A percentile compares a stretch with the other conserved stretches of the same genome.
Conservation (phyloP, 2,329 filamentous ascomycete species). For the Stenocarpella maydis region DNA sequence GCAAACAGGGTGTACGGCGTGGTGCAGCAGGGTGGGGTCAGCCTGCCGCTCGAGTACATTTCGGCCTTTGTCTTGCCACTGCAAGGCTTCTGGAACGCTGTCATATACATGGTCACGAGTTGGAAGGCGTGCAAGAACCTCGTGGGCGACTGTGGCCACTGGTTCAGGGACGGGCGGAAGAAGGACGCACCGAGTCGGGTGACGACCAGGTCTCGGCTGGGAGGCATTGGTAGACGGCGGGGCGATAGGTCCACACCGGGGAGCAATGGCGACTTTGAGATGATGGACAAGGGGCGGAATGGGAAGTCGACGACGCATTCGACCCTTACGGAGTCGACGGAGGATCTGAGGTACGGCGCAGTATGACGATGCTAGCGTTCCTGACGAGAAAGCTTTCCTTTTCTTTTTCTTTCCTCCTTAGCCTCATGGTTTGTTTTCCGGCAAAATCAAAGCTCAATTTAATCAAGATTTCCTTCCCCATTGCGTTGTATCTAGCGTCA, state of each 20-base stretch:
- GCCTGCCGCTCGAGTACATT: conserved; percentile 70
- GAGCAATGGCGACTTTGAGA: neutral
- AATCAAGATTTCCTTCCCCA: neutral
- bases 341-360: conserved; percentile 19
- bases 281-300: conserved; percentile 5
- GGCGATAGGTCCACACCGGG: neutral
- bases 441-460: neutral
- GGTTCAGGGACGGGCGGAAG: neutral
- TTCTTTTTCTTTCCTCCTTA: neutral
- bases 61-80: conserved; percentile 79
- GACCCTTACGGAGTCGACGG: conserved; percentile 30
- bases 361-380: neutral
- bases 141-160: conserved; percentile 45
- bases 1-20: conserved; percentile 80
- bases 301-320: neutral
- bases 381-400: neutral
- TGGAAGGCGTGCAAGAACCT: conserved; percentile 67
- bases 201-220: conserved; percentile 16
- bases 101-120: conserved; percentile 79
- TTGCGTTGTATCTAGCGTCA: neutral
- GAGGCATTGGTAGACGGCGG: neutral
- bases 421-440: too few species aligned
- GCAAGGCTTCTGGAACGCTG: conserved; percentile 85
- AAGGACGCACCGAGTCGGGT: neutral
- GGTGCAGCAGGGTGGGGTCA: conserved; percentile 60